Percentiles rank a stretch among this genome's conserved stretches.
phyloP scores from a whole-genome alignment of 768 basidiomycete species.

The Cyclocybe aegerita region DNA sequence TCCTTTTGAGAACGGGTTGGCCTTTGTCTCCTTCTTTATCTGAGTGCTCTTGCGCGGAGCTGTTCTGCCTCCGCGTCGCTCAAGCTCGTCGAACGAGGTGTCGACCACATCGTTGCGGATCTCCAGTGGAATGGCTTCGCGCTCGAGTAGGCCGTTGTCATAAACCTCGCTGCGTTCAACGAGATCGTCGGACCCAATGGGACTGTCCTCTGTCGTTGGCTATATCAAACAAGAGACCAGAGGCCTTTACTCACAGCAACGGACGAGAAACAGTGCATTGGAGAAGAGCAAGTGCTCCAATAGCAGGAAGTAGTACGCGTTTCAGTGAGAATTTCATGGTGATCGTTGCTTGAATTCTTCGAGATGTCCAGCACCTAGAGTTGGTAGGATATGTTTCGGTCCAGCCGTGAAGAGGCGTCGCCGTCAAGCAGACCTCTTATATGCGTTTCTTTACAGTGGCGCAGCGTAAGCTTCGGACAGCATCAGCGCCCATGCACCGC shows the following conservation, averaged over 20 bases:
- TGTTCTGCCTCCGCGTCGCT: background rate
- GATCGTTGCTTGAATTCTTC: background rate
- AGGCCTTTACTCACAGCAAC: background rate
- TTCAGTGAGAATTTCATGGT: conserved; percentile 1
- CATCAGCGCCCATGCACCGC: too few species aligned
- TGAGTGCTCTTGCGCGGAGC: too few species aligned
- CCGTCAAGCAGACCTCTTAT: too few species aligned
- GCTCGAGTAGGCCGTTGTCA: background rate
- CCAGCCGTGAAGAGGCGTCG: background rate
- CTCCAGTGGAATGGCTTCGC: background rate
- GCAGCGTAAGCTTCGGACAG: too few species aligned
- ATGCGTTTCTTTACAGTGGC: too few species aligned
- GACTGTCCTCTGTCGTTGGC: background rate
- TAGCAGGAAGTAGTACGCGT: background rate
- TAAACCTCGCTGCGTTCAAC: background rate
- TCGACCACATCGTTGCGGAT: background rate
- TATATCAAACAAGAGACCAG: too few species aligned
- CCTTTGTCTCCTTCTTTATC: too few species aligned
- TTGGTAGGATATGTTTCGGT: background rate
- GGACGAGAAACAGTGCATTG: background rate
- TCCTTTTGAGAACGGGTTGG: too few species aligned
- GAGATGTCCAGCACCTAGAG: conserved; percentile 3
- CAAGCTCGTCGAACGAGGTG: background rate
- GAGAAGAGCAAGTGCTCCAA: background rate
- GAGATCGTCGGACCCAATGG: background rate